Base-by-base conservation (phyloP, 176 grass and related monocot species). In the Phragmites australis region DNA sequence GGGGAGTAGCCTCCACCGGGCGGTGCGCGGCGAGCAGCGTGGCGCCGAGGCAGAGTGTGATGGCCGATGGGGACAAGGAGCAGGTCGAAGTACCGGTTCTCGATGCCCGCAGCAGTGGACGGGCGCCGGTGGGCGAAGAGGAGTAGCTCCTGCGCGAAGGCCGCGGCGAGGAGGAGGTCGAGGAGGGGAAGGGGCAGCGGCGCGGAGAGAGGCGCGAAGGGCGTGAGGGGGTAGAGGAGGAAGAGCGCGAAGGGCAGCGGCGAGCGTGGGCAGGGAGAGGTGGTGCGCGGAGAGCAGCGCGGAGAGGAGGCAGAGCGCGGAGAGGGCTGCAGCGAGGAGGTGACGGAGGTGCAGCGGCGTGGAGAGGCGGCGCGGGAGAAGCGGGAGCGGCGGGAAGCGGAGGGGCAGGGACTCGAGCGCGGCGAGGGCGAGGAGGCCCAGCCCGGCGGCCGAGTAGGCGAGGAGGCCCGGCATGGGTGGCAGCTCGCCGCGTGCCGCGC, bases 21-120 rank as follows among this genome's bases (percentile, higher is more conserved):
- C 65, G 69, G 77, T 91, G 84, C 47, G 89, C 74, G n/a, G 90
- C 70, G 54, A 93, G 77, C 54, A 93, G 39, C 16, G 95, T 94
- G 40, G 92, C 88, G 49, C 85, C 58, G 17, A 90, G 85, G 81
- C 95, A 98, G 69, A 94, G 41, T 30, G 90, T 49, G 51, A 94
- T 81, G 50, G 95, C 88, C 50, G 51, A 94, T 81, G 50, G 95
- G 95, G 30, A 79, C 95, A 63, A 98, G 92, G 41, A 98, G 79
- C 57, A 98, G 92, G 83, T 94, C 92, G 74, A 93, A 98, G 88
- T 98, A 98, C 2, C 90, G 90, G 81, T 98, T 98, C 84, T 98
- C 95, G 75, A 98, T 85, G 63, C 92, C 95, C 4, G 89, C 90
- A 0, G 87, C 87, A 8, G 87, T 89, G 87, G 87, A 81, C 1